A percentile compares a stretch with the other conserved stretches of the same genome.
Evolutionary conservation across 2,329 filamentous ascomycete species (phyloP).

Genomic region (Xylariaceae sp.): DNA sequence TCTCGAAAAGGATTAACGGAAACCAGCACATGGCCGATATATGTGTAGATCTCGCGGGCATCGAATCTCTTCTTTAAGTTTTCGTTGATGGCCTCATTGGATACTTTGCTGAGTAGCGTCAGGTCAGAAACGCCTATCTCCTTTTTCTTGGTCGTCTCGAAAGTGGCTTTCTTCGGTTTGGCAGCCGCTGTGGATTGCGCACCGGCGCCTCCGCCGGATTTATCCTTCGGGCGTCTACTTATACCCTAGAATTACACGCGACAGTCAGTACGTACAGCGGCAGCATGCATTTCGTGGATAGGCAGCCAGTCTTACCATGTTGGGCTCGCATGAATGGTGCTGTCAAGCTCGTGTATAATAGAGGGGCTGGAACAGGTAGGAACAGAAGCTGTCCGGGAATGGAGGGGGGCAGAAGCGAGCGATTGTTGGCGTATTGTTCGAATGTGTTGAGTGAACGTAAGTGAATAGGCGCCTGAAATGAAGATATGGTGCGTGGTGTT

Average conservation of each 20-base stretch:
- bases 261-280: slow-evolving; percentile 24
- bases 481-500: not conserved
- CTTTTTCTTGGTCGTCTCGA: slow-evolving; percentile 97
- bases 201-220: slow-evolving; percentile 45
- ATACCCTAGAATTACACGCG: slow-evolving; percentile 44
- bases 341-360: slow-evolving; percentile 18
- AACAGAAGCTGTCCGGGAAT: not conserved
- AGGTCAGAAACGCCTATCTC: slow-evolving; percentile 98
- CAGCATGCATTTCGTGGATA: not conserved
- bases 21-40: slow-evolving; percentile 98
- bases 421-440: not conserved
- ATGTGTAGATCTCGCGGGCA: slow-evolving; percentile 97
- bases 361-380: slow-evolving; percentile 1
- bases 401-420: not conserved
- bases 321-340: slow-evolving; percentile 35
- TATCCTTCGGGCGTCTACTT: slow-evolving; percentile 53
- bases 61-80: slow-evolving; percentile 98
- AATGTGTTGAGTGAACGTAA: not conserved
- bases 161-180: slow-evolving; percentile 92
- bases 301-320: slow-evolving; percentile 31
- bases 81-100: slow-evolving; percentile 98
- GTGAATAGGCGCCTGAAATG: not conserved
- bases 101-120: slow-evolving; percentile 96
- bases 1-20: slow-evolving; percentile 98
- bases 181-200: slow-evolving; percentile 44